Base-by-base conservation (phyloP, 2,329 filamentous ascomycete genomes). In the Aspergillus tanneri region DNA sequence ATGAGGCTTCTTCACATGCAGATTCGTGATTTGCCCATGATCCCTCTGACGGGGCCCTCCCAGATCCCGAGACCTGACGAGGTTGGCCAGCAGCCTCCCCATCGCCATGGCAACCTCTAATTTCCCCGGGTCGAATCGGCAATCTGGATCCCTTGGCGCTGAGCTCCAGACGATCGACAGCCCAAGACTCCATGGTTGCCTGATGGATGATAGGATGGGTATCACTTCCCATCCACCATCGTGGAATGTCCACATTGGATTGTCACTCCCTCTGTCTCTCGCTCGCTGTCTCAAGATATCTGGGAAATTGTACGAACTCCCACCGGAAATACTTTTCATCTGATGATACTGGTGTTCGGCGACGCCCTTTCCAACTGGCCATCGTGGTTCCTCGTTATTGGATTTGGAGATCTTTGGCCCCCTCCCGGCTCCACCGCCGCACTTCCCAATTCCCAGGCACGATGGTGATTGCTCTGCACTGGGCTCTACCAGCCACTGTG, bases 41-140 rank as follows among this genome's bases (percentile, higher is more conserved):
- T 34, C 30, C 16, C 14, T 19, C 11, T 32, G n/a, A n/a, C n/a
- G n/a, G n/a, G n/a, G n/a, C n/a, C n/a, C n/a, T n/a, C n/a, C 19
- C 46, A 3, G 28, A 37, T 25, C 37, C 32, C 22, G 37, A 49
- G 22, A 49, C 47, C 49, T 46, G 43, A 45, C 36, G 45, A 54
- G 43, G 45, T 37, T 51, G 47, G 48, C 38, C 46, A 50, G 45
- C 50, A 37, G n/a, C 46, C 40, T 46, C 11, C 14, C n/a, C 23
- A 49, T 59, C 56, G 16, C 56, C 56, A 59, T 59, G 49, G 56
- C 55, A 59, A 59, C 56, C 23, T 30, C 28, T 8, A 23, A 34
- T 47, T 16, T 42, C 28, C 30, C 46, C 54, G 52, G 52, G 50
- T 49, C 42, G 40, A 50, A 55, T 53, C 54, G 56, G 54, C 23